Percentiles rank a stretch among this genome's conserved stretches.
Evolutionary conservation across 495 filamentous ascomycete genomes (phyloP).

Genomic region (Penicillium robsamsonii): DNA sequence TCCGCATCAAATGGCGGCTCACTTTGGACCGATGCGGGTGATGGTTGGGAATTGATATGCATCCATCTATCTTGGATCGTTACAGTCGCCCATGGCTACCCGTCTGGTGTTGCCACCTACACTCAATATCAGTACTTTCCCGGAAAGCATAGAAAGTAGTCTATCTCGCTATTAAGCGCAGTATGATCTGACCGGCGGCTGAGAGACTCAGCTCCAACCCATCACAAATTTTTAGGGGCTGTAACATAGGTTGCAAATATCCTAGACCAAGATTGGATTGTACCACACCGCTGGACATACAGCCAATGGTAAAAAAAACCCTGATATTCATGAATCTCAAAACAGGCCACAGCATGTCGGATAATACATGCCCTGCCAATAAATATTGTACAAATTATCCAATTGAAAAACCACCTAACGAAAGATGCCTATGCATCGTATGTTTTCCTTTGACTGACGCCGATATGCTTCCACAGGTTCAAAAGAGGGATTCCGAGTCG

Average conservation of each 20-base stretch:
- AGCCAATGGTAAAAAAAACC: conserved; percentile 9
- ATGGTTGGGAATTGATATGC: no score
- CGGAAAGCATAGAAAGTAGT: no score
- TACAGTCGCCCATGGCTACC: no score
- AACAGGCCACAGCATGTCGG: conserved; percentile 12
- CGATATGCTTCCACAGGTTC: conserved; percentile 23
- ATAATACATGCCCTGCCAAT: conserved; percentile 11
- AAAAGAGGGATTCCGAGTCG: conserved; percentile 17
- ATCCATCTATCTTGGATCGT: no score
- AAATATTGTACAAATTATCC: conserved; percentile 32
- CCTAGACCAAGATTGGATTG: not conserved
- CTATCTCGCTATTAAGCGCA: no score
- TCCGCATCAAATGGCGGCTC: no score
- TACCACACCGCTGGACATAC: conserved; percentile 3
- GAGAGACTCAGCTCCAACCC: not conserved
- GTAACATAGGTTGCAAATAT: not conserved
- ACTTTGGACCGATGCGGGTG: no score
- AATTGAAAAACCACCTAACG: conserved; percentile 17
- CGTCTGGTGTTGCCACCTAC: no score
- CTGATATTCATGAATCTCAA: conserved; percentile 27
- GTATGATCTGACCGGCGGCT: no score
- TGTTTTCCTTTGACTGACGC: conserved; percentile 22
- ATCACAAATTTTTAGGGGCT: not conserved
- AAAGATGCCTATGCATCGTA: conserved; percentile 16
- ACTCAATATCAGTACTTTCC: no score